phyloP scores from a whole-genome alignment of 306 rosid genomes.

The Trifolium dubium region DNA sequence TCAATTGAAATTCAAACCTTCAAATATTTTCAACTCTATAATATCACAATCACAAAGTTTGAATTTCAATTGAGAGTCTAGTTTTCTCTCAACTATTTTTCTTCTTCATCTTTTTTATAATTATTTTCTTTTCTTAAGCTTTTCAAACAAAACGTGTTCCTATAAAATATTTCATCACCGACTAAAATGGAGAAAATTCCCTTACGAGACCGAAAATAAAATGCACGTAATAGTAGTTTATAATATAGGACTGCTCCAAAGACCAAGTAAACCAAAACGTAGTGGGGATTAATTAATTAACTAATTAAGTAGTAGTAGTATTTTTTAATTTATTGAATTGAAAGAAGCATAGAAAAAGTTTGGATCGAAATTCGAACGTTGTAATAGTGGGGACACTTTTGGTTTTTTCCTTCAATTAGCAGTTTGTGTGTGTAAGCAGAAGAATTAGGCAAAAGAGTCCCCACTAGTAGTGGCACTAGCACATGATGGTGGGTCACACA shows the following conservation, averaged over 20 bases:
- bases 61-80: too few species aligned
- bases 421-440: neutral
- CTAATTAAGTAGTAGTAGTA: neutral
- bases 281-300: neutral
- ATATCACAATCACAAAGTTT: too few species aligned
- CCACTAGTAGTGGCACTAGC: conserved; percentile 30
- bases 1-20: too few species aligned
- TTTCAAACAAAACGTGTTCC: neutral
- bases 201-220: conserved; percentile 37
- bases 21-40: too few species aligned
- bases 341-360: neutral
- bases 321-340: neutral
- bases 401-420: conserved; percentile 7
- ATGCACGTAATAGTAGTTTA: conserved; percentile 28
- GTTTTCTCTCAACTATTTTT: too few species aligned
- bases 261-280: conserved; percentile 1
- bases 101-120: neutral
- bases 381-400: conserved; percentile 47
- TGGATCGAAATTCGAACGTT: conserved; percentile 52
- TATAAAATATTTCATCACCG: neutral
- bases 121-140: neutral
- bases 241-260: neutral
- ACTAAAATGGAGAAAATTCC: conserved; percentile 11
- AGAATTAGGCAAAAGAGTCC: conserved; percentile 23
- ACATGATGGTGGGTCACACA: conserved; percentile 52